Conservation (phyloP, 768 basidiomycete genomes). For the Termitomyces sp. region DNA sequence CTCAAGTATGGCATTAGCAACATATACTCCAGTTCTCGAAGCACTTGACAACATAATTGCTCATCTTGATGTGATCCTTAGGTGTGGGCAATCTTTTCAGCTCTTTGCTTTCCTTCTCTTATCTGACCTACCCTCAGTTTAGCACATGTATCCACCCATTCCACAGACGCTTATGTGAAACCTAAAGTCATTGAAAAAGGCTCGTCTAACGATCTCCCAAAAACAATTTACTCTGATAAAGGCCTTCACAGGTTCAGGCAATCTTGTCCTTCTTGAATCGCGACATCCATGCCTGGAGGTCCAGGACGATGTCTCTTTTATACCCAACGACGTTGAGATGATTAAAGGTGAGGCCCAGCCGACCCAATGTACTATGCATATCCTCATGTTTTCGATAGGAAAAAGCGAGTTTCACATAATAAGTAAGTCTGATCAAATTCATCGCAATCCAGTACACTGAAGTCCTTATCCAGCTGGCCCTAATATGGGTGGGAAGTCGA, state of each 20-base stretch:
- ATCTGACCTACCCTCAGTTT: slow-evolving; percentile 49
- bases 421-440: slow-evolving; percentile 40
- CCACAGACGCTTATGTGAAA: slow-evolving; percentile 85
- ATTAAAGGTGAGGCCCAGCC: slow-evolving; percentile 57
- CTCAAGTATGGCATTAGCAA: slow-evolving; percentile 47
- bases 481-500: slow-evolving; percentile 99
- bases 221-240: slow-evolving; percentile 4
- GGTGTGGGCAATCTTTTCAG: slow-evolving; percentile 39
- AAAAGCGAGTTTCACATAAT: slow-evolving; percentile 94
- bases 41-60: slow-evolving; percentile 79
- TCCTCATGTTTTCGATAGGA: slow-evolving; percentile 32
- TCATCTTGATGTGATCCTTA: slow-evolving; percentile 85
- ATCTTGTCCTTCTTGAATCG: slow-evolving; percentile 76
- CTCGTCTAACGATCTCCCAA: background rate
- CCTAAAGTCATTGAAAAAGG: slow-evolving; percentile 78
- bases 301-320: slow-evolving; percentile 93
- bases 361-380: background rate
- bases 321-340: slow-evolving; percentile 95
- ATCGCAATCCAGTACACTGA: background rate
- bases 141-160: slow-evolving; percentile 85
- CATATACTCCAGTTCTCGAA: slow-evolving; percentile 88
- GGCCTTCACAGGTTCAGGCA: slow-evolving; percentile 60
- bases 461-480: slow-evolving; percentile 64
- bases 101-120: background rate
- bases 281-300: slow-evolving; percentile 96